Percentiles rank a stretch among this genome's conserved stretches.
Evolutionary conservation across 768 basidiomycete genomes (phyloP).

Genomic region (Leccinum arenicola): DNA sequence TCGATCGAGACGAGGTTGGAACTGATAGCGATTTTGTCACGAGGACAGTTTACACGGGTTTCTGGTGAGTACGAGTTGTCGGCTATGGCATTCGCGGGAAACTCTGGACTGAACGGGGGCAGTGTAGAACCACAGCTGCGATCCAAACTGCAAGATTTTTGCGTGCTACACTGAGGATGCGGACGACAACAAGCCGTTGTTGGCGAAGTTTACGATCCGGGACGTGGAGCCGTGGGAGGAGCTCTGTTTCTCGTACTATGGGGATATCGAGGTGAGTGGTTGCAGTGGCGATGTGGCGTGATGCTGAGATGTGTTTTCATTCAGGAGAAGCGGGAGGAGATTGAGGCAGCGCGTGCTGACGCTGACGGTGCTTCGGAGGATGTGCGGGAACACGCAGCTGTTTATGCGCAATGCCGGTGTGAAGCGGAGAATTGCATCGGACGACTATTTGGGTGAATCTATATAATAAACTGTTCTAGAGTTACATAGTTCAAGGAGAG

Average conservation of each 20-base stretch:
- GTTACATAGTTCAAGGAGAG: too few species aligned
- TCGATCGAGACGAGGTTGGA: background rate
- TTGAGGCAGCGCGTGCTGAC: background rate
- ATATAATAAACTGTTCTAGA: background rate
- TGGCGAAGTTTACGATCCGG: conserved; percentile 62
- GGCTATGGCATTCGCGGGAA: background rate
- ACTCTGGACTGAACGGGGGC: background rate
- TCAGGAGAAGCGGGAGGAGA: conserved; percentile 24
- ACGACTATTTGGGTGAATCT: conserved; percentile 22
- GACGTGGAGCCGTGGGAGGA: conserved; percentile 69
- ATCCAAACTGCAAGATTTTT: conserved; percentile 75
- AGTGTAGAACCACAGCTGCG: conserved; percentile 88
- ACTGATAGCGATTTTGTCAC: conserved; percentile 2
- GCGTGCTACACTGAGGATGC: conserved; percentile 78
- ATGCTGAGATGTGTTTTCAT: background rate
- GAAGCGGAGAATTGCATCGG: conserved; percentile 53
- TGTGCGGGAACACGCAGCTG: conserved; percentile 35
- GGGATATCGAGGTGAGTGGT: conserved; percentile 43
- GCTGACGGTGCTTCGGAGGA: background rate
- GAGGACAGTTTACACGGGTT: conserved; percentile 83
- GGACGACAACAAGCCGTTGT: conserved; percentile 63
- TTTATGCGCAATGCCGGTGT: conserved; percentile 50
- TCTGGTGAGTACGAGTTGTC: conserved; percentile 47
- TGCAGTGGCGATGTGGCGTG: background rate
- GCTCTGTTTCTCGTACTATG: conserved; percentile 74